Percentiles rank a stretch among this genome's conserved stretches.
phyloP scores from a whole-genome alignment of 176 grass and related monocot genomes.

The Oryza rufipogon region DNA sequence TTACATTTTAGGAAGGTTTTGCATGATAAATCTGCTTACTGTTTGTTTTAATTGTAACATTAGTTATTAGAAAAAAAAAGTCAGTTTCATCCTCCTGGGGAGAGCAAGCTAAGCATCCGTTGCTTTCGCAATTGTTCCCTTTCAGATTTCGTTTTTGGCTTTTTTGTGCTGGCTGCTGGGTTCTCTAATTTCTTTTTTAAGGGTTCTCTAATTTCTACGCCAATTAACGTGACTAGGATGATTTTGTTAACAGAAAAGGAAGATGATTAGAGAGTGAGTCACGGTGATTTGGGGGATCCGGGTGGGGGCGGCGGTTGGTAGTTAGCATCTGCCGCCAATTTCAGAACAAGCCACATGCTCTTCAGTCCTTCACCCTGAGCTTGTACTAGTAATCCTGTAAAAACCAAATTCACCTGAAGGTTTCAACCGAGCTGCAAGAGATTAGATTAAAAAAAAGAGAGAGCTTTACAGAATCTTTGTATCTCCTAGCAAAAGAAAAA shows the following conservation, averaged over 20 bases:
- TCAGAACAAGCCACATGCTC: neutral
- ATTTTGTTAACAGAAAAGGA: constrained; percentile 4
- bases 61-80: neutral
- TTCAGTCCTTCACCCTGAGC: neutral
- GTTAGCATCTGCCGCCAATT: constrained; percentile 50
- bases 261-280: neutral
- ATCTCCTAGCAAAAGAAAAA: neutral
- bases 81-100: neutral
- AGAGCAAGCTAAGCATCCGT: neutral
- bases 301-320: constrained; percentile 39
- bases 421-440: neutral
- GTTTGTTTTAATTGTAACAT: neutral
- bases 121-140: neutral
- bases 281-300: constrained; percentile 24
- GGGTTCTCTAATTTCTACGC: constrained; percentile 27
- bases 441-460: neutral
- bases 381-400: too few relatives aligned
- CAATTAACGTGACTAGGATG: neutral
- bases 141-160: neutral
- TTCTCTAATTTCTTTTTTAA: constrained; percentile 8
- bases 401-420: neutral
- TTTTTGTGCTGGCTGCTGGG: neutral
- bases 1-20: neutral
- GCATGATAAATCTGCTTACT: neutral
- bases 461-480: neutral